These are phyloP conservation scores for Globisporangium middletonii DNA, from an alignment of 352 stramenopile species.

Conservation along the genomic window DNA sequence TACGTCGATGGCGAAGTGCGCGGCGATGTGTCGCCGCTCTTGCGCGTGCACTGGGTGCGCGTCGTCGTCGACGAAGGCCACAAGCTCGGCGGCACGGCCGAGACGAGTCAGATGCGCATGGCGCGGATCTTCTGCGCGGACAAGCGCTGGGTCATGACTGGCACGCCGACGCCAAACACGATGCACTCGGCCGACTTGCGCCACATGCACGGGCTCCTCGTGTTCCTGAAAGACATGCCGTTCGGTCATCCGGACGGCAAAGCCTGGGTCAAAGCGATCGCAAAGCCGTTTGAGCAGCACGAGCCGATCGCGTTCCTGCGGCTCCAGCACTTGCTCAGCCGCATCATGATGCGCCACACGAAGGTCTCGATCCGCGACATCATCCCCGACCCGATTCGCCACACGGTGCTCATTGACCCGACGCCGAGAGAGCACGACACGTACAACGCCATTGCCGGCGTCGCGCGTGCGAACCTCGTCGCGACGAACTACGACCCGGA, in stretches of 20 bases:
- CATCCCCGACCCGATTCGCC: slow-evolving; percentile 45
- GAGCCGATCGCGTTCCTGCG: slow-evolving; percentile 54
- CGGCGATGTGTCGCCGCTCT: slow-evolving; percentile 44
- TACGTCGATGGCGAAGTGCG: slow-evolving; percentile 58
- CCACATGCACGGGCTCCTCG: slow-evolving; percentile 87
- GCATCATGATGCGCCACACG: slow-evolving; percentile 94
- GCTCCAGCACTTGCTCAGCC: slow-evolving; percentile 77
- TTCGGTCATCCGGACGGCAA: slow-evolving; percentile 77
- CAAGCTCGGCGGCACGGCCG: slow-evolving; percentile 75
- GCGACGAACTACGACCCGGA: slow-evolving; percentile 71
- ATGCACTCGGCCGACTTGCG: slow-evolving; percentile 79
- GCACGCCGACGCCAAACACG: slow-evolving; percentile 92
- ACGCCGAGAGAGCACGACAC: slow-evolving; percentile 58
- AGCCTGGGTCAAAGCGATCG: slow-evolving; percentile 72
- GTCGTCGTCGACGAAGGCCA: slow-evolving; percentile 96
- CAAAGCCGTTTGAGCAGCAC: slow-evolving; percentile 63
- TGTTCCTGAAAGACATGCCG: slow-evolving; percentile 87
- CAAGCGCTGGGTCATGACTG: slow-evolving; percentile 96
- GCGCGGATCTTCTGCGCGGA: slow-evolving; percentile 76
- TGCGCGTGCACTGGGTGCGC: slow-evolving; percentile 78
- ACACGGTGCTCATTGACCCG: slow-evolving; percentile 51
- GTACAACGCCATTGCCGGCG: slow-evolving; percentile 67
- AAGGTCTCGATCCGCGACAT: slow-evolving; percentile 84
- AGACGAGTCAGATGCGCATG: slow-evolving; percentile 74
- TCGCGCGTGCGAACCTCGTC: slow-evolving; percentile 64